Evolutionary conservation across 2,329 filamentous ascomycete genomes (phyloP), one percentile per base, ranked within the genome.

Genomic region (Hypoxylon sp.): DNA sequence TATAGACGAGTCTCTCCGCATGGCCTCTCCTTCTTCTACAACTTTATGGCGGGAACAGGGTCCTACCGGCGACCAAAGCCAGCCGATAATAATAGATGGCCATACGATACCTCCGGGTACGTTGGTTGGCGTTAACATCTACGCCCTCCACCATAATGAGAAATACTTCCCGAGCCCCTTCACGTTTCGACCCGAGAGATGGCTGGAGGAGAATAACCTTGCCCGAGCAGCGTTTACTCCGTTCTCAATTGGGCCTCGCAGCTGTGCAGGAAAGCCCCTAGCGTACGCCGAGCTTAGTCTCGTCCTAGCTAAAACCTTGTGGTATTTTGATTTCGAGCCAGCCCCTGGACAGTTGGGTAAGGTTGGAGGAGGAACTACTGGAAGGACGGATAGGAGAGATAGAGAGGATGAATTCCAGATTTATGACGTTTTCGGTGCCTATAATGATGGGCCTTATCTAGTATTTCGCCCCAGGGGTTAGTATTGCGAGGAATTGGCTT

Each of bases 371-470:
- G 46, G 46, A 17, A 50, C 24, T 24, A n/a, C 6, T 31, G 50
- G 31, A 22, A 52, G 50, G 26, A 50, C 22, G 24, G 24, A 50
- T 17, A 24, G 46, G 22, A 50, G 46, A 50, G 22, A 4, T 2
- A 29, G 46, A 31, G 26, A 50, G 24, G 46, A 50, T 24, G 46
- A 50, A 50, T 50, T 29, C 29, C 46, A 50, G n/a, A 14, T 50
- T 50, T 14, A 50, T 4, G 46, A 50, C n/a, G n/a, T 50, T 22
- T 50, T 58, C 8, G n/a, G 26, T 5, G 33, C 44, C 9, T 29
- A 42, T 44, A 11, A 55, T 14, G 29, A 55, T 63, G 31, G 24
- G n/a, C 48, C 42, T 3, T 39, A 42, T 19, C 13, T 63, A 2
- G 14, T 31, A 17, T 63, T 26, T 19, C 10, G 6, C 3, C 22